Evolutionary conservation across 257 asterid species (phyloP).

Genomic region (Gentiana dahurica): DNA sequence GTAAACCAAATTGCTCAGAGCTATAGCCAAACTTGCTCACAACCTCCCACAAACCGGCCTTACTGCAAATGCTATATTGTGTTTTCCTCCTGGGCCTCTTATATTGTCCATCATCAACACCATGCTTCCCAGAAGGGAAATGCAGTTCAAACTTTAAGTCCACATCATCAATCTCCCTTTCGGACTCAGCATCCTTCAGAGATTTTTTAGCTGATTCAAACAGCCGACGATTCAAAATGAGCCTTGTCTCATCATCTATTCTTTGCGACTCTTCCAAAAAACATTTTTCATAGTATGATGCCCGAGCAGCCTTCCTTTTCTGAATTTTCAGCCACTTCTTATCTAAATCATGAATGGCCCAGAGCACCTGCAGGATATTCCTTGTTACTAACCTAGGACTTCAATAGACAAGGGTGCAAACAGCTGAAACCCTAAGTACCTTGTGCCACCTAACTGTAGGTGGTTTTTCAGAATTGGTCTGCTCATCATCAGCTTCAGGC

Average conservation of each 20-base stretch:
- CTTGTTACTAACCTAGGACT: slow-evolving; percentile 9
- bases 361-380: slow-evolving; percentile 59
- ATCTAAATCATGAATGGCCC: slow-evolving; percentile 91
- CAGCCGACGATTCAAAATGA: slow-evolving; percentile 53
- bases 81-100: slow-evolving; percentile 96
- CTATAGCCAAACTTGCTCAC: slow-evolving; percentile 86
- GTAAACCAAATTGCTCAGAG: slow-evolving; percentile 90
- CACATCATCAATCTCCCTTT: slow-evolving; percentile 89
- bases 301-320: slow-evolving; percentile 81
- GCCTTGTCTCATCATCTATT: slow-evolving; percentile 70
- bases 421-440: slow-evolving; percentile 25
- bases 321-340: slow-evolving; percentile 92
- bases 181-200: slow-evolving; percentile 77
- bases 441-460: slow-evolving; percentile 73
- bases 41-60: slow-evolving; percentile 93
- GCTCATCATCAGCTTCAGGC: slow-evolving; percentile 34
- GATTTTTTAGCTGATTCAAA: slow-evolving; percentile 67
- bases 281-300: slow-evolving; percentile 57
- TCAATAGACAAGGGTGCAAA: not conserved
- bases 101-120: slow-evolving; percentile 70
- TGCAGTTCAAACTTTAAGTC: slow-evolving; percentile 85
- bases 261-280: slow-evolving; percentile 73
- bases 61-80: slow-evolving; percentile 37
- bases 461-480: slow-evolving; percentile 42
- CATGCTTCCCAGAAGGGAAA: slow-evolving; percentile 58